Evolutionary conservation across 2,329 filamentous ascomycete genomes (phyloP).

Genomic region (Stagonosporopsis tanaceti): DNA sequence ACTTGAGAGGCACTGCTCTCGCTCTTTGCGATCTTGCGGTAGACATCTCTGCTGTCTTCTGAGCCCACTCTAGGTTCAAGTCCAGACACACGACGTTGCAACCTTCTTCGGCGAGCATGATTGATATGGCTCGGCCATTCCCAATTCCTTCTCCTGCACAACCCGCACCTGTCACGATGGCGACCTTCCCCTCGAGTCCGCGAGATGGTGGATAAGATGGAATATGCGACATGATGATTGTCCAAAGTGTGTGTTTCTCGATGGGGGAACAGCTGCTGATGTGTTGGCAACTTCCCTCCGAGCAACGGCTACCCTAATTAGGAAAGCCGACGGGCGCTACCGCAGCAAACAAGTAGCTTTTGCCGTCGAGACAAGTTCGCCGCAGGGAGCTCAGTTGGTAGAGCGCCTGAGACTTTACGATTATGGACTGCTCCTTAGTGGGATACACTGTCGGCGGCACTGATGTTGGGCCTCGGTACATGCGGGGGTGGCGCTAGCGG

Average conservation of each 20-base stretch:
- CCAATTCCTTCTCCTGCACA: constrained; percentile 65
- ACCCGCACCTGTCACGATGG: constrained; percentile 68
- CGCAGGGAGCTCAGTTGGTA: neutral
- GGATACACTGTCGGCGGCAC: neutral
- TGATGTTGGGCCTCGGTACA: constrained; percentile 19
- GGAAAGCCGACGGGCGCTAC: constrained; percentile 5
- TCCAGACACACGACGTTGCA: constrained; percentile 68
- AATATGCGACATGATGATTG: constrained; percentile 26
- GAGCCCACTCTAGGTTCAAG: constrained; percentile 58
- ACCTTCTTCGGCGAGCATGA: constrained; percentile 67
- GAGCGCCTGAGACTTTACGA: neutral
- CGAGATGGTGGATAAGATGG: constrained; percentile 44
- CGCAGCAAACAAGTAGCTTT: too few species aligned
- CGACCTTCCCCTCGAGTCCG: constrained; percentile 54
- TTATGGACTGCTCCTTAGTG: neutral
- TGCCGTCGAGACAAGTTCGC: neutral
- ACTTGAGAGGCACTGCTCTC: constrained; percentile 53
- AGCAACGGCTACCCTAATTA: constrained; percentile 6
- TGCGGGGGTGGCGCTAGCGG: constrained; percentile 21
- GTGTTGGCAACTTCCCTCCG: neutral
- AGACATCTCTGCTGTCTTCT: constrained; percentile 64
- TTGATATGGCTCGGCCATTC: constrained; percentile 66
- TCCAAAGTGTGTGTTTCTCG: neutral
- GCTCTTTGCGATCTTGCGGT: constrained; percentile 19
- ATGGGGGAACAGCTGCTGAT: neutral